Conservation (phyloP, 371 early-diverging fungal genomes). For the Chytridium lagenaria region DNA sequence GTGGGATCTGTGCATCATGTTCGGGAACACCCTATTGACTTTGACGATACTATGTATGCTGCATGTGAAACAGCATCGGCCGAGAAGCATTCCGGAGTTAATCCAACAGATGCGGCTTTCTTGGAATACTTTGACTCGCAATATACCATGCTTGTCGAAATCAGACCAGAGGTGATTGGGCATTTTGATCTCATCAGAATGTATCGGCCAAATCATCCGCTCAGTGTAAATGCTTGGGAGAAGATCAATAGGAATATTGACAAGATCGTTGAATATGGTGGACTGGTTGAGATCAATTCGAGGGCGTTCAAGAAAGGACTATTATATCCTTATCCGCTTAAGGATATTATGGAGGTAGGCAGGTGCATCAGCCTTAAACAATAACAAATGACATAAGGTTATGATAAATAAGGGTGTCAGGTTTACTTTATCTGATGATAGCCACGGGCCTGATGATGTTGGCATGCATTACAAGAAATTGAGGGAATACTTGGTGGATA, state of each 20-base stretch:
- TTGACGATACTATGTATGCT: conserved; percentile 57
- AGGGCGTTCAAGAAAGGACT: conserved; percentile 91
- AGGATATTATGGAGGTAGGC: conserved; percentile 75
- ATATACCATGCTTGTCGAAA: conserved; percentile 69
- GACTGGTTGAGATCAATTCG: conserved; percentile 92
- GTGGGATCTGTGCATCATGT: conserved; percentile 97
- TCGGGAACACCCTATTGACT: conserved; percentile 82
- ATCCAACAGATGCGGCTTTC: conserved; percentile 61
- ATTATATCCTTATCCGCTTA: conserved; percentile 83
- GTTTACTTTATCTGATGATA: conserved; percentile 90
- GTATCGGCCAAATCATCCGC: conserved; percentile 63
- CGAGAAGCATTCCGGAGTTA: conserved; percentile 20
- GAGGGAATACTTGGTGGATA: conserved; percentile 58
- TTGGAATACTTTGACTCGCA: conserved; percentile 88
- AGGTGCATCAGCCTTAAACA: background rate
- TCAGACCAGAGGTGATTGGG: conserved; percentile 82
- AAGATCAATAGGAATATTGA: conserved; percentile 84
- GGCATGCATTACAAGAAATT: conserved; percentile 79
- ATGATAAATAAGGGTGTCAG: conserved; percentile 71
- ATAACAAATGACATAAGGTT: conserved; percentile 44
- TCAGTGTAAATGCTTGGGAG: conserved; percentile 58
- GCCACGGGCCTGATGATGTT: conserved; percentile 88
- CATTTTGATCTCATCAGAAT: conserved; percentile 94
- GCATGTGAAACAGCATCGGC: conserved; percentile 34
- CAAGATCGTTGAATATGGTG: conserved; percentile 76